These are phyloP conservation scores for Erigeron philadelphicus DNA, from an alignment of 140 eudicot genomes.

Conservation along the genomic window DNA sequence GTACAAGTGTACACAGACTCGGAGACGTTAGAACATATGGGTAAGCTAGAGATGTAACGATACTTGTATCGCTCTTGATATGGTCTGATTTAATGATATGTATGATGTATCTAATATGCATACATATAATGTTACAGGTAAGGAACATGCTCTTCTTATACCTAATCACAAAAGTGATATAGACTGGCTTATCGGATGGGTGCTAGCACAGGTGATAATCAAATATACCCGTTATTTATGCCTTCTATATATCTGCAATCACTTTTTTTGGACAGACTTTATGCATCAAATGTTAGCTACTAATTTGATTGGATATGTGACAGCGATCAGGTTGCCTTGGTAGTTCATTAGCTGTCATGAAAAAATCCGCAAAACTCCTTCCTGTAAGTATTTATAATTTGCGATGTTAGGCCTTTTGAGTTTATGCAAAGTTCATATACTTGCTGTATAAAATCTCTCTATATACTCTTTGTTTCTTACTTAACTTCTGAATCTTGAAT, in stretches of 20 bases:
- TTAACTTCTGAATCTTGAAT: not conserved
- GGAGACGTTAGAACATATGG: constrained; percentile 62
- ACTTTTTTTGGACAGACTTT: constrained; percentile 4
- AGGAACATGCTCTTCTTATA: constrained; percentile 90
- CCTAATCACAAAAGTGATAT: constrained; percentile 84
- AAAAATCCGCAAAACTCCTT: constrained; percentile 58
- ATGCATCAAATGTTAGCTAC: constrained; percentile 7
- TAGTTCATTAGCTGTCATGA: constrained; percentile 71
- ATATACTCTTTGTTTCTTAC: not conserved
- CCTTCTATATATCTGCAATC: not conserved
- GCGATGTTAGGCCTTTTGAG: constrained; percentile 10
- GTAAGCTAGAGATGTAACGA: constrained; percentile 37
- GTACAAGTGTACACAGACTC: constrained; percentile 57
- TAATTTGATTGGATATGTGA: constrained; percentile 29
- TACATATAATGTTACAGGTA: constrained; percentile 46
- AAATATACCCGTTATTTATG: constrained; percentile 12
- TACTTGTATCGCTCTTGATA: not conserved
- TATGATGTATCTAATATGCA: not conserved
- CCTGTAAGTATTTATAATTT: constrained; percentile 44
- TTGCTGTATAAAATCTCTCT: not conserved
- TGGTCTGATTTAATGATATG: not conserved
- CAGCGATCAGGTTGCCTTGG: constrained; percentile 85
- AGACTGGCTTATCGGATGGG: constrained; percentile 98
- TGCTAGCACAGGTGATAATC: constrained; percentile 72
- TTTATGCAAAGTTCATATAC: not conserved